These are phyloP conservation scores for Fraxinus sp. DNA, from an alignment of 305 asterid genomes.

Conservation along the genomic window DNA sequence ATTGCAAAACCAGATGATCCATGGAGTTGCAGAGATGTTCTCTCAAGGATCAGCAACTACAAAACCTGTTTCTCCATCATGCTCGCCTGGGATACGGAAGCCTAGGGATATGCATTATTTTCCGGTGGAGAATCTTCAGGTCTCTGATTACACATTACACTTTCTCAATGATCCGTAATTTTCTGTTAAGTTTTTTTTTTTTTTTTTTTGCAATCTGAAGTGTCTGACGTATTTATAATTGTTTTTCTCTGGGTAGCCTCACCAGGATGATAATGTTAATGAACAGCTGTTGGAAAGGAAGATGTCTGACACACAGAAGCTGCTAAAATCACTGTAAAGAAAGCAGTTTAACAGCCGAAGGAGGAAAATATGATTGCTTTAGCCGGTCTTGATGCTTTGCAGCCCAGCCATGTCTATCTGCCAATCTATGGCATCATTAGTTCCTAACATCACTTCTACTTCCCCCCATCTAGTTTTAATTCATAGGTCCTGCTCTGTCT, in stretches of 20 bases:
- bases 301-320: constrained; percentile 6
- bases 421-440: background rate
- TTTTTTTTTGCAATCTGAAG: background rate
- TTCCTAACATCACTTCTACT: background rate
- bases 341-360: constrained; percentile 1
- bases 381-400: background rate
- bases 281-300: background rate
- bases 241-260: background rate
- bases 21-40: background rate
- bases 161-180: background rate
- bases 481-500: background rate
- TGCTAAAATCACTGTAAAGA: constrained; percentile 14
- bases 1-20: constrained; percentile 10
- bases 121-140: constrained; percentile 26
- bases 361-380: constrained; percentile 2
- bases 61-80: constrained; percentile 2
- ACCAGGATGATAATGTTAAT: background rate
- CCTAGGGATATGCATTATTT: constrained; percentile 10
- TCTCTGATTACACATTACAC: background rate
- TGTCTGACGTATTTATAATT: background rate
- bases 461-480: background rate
- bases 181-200: background rate
- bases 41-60: constrained; percentile 3
- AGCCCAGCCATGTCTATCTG: background rate
- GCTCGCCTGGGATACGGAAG: constrained; percentile 6